phyloP scores from a whole-genome alignment of 805 yeast species.

The Candida suzukii region DNA sequence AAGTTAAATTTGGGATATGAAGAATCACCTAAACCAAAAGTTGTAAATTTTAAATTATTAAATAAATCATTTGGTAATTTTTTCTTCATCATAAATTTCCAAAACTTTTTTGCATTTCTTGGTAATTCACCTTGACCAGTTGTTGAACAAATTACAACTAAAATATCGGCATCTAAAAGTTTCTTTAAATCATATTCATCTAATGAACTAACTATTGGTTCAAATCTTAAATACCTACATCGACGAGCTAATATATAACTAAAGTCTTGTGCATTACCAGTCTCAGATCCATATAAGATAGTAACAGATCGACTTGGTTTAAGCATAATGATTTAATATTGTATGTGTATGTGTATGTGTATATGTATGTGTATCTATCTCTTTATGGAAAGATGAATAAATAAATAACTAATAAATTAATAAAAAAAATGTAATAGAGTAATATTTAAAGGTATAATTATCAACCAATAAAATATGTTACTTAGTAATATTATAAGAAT shows the following conservation, averaged over 20 bases:
- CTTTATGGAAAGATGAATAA: too few species aligned
- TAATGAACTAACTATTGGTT: constrained; percentile 41
- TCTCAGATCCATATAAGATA: constrained; percentile 84
- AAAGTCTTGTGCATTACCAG: constrained; percentile 85
- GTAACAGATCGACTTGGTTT: constrained; percentile 30
- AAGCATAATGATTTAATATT: not conserved
- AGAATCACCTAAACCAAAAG: constrained; percentile 92
- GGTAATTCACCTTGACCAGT: constrained; percentile 97
- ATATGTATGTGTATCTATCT: too few species aligned
- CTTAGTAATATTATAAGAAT: too few species aligned
- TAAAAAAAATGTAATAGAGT: too few species aligned
- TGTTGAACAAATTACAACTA: constrained; percentile 70
- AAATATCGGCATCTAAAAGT: constrained; percentile 39
- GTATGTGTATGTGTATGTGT: not conserved
- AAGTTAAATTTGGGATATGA: constrained; percentile 83
- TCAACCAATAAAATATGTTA: too few species aligned
- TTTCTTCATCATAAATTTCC: constrained; percentile 66
- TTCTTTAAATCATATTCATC: constrained; percentile 55
- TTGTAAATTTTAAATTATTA: constrained; percentile 53
- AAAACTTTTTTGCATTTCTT: constrained; percentile 60
- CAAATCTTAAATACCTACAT: constrained; percentile 46
- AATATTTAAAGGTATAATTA: too few species aligned
- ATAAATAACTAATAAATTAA: not conserved
- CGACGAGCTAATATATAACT: constrained; percentile 57
- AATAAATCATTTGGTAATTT: constrained; percentile 56